phyloP scores from a whole-genome alignment of 2,329 filamentous ascomycete species.

The Penicillium sp. region DNA sequence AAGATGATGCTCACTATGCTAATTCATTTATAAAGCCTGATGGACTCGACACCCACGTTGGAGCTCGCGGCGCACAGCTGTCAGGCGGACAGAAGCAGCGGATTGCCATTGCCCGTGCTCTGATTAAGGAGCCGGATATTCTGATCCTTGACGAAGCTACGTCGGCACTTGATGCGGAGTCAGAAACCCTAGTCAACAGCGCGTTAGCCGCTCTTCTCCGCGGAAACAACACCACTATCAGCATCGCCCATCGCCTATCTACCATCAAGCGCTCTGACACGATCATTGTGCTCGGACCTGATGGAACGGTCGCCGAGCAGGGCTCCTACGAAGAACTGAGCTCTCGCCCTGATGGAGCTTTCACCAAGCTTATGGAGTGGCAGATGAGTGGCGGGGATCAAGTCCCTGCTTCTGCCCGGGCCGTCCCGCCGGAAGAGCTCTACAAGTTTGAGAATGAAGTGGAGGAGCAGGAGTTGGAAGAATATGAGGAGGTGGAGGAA shows the following conservation, averaged over 20 bases:
- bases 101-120: slow-evolving; percentile 91
- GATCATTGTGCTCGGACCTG: slow-evolving; percentile 85
- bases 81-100: slow-evolving; percentile 97
- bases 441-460: slow-evolving; percentile 47
- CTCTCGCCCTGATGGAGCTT: slow-evolving; percentile 73
- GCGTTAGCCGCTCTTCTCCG: slow-evolving; percentile 78
- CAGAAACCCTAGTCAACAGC: slow-evolving; percentile 92
- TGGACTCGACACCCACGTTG: slow-evolving; percentile 90
- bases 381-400: slow-evolving; percentile 85
- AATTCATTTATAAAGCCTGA: slow-evolving; percentile 61
- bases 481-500: slow-evolving; percentile 28
- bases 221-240: slow-evolving; percentile 93
- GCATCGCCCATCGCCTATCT: slow-evolving; percentile 91
- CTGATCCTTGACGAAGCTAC: slow-evolving; percentile 96
- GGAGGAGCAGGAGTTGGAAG: slow-evolving; percentile 39
- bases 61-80: slow-evolving; percentile 86
- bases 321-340: slow-evolving; percentile 80
- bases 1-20: slow-evolving; percentile 6
- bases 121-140: slow-evolving; percentile 96
- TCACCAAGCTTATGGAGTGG: slow-evolving; percentile 98
- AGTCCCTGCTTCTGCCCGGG: slow-evolving; percentile 28
- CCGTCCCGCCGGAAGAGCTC: slow-evolving; percentile 52
- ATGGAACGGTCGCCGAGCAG: slow-evolving; percentile 88
- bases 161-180: slow-evolving; percentile 92
- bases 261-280: slow-evolving; percentile 95